These are phyloP conservation scores for Stramenopiles sp. DNA, from an alignment of 352 stramenopile species.

Conservation along the genomic window DNA sequence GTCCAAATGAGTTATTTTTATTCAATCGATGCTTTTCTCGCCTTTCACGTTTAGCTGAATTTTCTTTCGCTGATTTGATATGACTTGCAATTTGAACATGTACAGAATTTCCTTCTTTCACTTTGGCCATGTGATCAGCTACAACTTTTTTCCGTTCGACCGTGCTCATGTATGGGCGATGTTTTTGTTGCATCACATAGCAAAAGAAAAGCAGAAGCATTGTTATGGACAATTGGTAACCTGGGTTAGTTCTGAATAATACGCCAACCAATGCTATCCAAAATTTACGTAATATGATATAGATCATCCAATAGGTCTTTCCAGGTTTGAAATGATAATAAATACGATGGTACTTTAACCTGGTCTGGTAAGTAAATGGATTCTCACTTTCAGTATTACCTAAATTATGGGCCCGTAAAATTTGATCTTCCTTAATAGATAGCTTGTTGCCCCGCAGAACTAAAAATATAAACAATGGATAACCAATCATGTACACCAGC, in stretches of 20 bases:
- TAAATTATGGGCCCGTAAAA: conserved; percentile 36
- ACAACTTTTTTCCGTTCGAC: conserved; percentile 6
- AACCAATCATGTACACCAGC: conserved; percentile 43
- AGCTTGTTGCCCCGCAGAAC: conserved; percentile 35
- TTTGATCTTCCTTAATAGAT: conserved; percentile 44
- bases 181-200: conserved; percentile 44
- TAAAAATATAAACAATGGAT: conserved; percentile 42
- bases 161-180: conserved; percentile 40
- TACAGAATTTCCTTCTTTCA: conserved; percentile 6
- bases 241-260: conserved; percentile 44
- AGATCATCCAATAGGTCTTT: conserved; percentile 50
- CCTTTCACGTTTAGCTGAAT: not conserved
- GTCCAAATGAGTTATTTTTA: not conserved
- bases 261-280: conserved; percentile 39
- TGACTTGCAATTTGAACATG: not conserved
- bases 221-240: conserved; percentile 45
- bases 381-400: conserved; percentile 34
- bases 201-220: conserved; percentile 50
- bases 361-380: conserved; percentile 39
- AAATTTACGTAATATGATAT: conserved; percentile 51
- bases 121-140: conserved; percentile 3
- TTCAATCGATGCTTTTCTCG: not conserved
- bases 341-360: conserved; percentile 27
- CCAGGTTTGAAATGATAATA: conserved; percentile 64
- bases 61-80: not conserved